These are phyloP conservation scores for Linanthus parryae DNA, from an alignment of 148 eudicot species.

Conservation along the genomic window DNA sequence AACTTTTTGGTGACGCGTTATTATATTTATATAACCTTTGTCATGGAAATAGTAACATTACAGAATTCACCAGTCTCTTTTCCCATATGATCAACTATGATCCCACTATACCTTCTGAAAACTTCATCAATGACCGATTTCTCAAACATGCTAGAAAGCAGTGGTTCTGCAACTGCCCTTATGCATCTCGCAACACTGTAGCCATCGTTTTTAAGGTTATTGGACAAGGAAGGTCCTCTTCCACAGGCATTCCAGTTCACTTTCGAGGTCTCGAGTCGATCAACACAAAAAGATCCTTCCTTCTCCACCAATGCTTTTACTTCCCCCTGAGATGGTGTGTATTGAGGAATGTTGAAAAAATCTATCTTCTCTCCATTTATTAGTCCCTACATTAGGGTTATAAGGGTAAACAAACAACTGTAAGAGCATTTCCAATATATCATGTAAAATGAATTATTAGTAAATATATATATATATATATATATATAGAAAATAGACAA, in stretches of 20 bases:
- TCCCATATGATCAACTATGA: slow-evolving; percentile 18
- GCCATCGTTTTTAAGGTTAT: slow-evolving; percentile 1
- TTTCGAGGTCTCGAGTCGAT: slow-evolving; percentile 19
- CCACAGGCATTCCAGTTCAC: slow-evolving; percentile 27
- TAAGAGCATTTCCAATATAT: too few species aligned
- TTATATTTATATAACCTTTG: too few species aligned
- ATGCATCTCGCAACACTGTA: slow-evolving; percentile 27
- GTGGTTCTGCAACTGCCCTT: slow-evolving; percentile 44
- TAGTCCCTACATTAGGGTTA: slow-evolving; percentile 24
- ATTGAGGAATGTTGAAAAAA: slow-evolving; percentile 41
- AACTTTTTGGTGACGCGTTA: too few species aligned
- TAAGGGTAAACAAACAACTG: not conserved
- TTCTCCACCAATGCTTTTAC: slow-evolving; percentile 21
- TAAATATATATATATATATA: too few species aligned
- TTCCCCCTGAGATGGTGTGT: slow-evolving; percentile 39
- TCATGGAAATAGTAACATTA: slow-evolving; percentile 42
- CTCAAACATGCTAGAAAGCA: slow-evolving; percentile 48
- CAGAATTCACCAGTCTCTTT: slow-evolving; percentile 27
- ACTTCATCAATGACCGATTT: slow-evolving; percentile 28
- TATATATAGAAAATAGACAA: too few species aligned
- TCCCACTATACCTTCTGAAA: slow-evolving; percentile 21
- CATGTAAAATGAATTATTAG: too few species aligned
- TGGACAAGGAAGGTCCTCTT: not conserved
- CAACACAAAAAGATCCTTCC: slow-evolving; percentile 39
- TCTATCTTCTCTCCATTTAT: slow-evolving; percentile 44